These are phyloP conservation scores for Paralagenidium karlingii DNA, from an alignment of 352 stramenopile species.

Conservation along the genomic window DNA sequence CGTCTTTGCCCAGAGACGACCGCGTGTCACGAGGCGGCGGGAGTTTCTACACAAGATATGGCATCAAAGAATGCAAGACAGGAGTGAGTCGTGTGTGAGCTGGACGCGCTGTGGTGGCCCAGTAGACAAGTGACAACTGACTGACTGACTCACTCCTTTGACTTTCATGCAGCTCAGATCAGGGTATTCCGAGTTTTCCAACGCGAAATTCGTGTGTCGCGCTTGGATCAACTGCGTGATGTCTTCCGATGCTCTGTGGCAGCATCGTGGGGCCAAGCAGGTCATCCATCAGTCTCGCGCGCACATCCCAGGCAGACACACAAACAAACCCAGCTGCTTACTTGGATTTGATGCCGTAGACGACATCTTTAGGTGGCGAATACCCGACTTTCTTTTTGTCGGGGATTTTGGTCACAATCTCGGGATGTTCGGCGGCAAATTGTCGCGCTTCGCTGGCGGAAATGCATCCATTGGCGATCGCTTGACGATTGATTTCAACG, in stretches of 20 bases:
- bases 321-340: constrained; percentile 4
- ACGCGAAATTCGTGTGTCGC: constrained; percentile 44
- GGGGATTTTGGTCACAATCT: constrained; percentile 50
- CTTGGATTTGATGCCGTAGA: constrained; percentile 73
- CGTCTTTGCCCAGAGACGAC: constrained; percentile 48
- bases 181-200: constrained; percentile 56
- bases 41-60: constrained; percentile 30
- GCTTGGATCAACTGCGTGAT: constrained; percentile 59
- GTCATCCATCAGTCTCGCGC: background rate
- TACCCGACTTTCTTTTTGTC: constrained; percentile 42
- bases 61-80: background rate
- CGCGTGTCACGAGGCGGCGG: constrained; percentile 60
- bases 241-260: constrained; percentile 49
- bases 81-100: background rate
- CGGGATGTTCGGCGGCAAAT: constrained; percentile 57
- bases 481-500: constrained; percentile 69
- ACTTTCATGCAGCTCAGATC: constrained; percentile 71
- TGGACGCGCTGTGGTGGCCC: no score
- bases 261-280: no score
- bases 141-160: constrained; percentile 57
- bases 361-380: constrained; percentile 35
- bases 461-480: constrained; percentile 37
- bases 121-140: no score
- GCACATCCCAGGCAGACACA: background rate
- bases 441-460: constrained; percentile 36